A percentile compares a stretch with the other conserved stretches of the same genome.
Conservation (phyloP, 176 grass and related monocot species). For the Musa beccarii region DNA sequence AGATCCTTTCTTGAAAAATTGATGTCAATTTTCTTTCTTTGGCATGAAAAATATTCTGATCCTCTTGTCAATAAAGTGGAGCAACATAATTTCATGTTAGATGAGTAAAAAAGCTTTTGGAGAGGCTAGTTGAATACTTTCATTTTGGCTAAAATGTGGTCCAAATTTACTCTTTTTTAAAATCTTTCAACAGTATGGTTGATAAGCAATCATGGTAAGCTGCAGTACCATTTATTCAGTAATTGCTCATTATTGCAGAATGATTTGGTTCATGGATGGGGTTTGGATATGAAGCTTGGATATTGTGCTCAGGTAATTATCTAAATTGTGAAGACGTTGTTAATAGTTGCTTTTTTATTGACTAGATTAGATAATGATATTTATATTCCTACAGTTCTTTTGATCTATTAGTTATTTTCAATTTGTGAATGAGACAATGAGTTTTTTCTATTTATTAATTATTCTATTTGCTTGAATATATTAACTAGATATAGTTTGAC, state of each 20-base stretch:
- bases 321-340: not conserved
- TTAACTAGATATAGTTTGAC: too few species aligned
- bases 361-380: too few species aligned
- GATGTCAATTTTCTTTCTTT: too few species aligned
- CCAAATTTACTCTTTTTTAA: not conserved
- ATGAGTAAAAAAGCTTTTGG: not conserved
- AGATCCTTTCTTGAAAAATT: too few species aligned
- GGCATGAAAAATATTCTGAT: too few species aligned
- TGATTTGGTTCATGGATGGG: conserved; percentile 97
- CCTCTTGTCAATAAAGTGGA: too few species aligned
- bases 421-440: too few species aligned
- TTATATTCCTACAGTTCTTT: too few species aligned
- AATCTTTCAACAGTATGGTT: not conserved
- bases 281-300: conserved; percentile 95
- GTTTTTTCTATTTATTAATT: too few species aligned
- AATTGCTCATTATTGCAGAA: conserved; percentile 45
- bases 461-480: too few species aligned
- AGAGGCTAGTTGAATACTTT: too few species aligned
- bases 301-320: conserved; percentile 81
- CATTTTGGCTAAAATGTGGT: not conserved
- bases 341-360: not conserved
- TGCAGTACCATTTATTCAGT: not conserved
- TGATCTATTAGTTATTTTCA: too few species aligned
- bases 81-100: not conserved
- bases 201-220: not conserved